A percentile compares a stretch with the other conserved stretches of the same genome.
phyloP scores from a whole-genome alignment of 2,329 filamentous ascomycete genomes.

The Ceratocystis alfenasii region DNA sequence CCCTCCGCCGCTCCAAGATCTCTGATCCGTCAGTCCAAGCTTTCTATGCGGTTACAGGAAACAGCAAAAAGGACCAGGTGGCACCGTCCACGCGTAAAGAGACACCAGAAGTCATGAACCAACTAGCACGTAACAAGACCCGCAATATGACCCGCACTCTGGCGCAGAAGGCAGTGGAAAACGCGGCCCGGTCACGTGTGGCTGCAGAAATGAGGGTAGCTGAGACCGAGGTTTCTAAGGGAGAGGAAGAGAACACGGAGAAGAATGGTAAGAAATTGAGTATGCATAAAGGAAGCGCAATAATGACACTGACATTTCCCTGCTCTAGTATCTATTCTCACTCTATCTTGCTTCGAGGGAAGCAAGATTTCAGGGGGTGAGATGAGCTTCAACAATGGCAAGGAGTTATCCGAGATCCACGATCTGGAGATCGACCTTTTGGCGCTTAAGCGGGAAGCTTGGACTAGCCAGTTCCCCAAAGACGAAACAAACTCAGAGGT shows the following conservation, averaged over 20 bases:
- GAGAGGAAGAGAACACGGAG: too few relatives aligned
- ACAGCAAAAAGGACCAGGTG: slow-evolving; percentile 10
- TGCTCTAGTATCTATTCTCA: neutral
- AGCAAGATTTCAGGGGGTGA: neutral
- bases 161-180: neutral
- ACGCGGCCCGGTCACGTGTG: neutral
- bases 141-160: neutral
- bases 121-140: slow-evolving; percentile 3
- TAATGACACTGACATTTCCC: neutral
- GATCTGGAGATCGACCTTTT: neutral
- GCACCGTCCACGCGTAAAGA: slow-evolving; percentile 2
- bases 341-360: neutral
- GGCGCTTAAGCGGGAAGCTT: neutral
- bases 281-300: too few relatives aligned
- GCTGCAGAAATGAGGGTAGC: neutral
- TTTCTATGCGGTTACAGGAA: slow-evolving; percentile 2
- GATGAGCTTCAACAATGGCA: neutral
- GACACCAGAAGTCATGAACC: slow-evolving; percentile 8
- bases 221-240: neutral
- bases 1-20: neutral
- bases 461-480: neutral
- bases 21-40: slow-evolving; percentile 1
- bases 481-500: neutral
- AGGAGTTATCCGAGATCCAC: neutral
- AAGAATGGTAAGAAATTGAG: neutral